Base-by-base conservation (phyloP, 148 eudicot species). In the Fagopyrum esculentum region DNA sequence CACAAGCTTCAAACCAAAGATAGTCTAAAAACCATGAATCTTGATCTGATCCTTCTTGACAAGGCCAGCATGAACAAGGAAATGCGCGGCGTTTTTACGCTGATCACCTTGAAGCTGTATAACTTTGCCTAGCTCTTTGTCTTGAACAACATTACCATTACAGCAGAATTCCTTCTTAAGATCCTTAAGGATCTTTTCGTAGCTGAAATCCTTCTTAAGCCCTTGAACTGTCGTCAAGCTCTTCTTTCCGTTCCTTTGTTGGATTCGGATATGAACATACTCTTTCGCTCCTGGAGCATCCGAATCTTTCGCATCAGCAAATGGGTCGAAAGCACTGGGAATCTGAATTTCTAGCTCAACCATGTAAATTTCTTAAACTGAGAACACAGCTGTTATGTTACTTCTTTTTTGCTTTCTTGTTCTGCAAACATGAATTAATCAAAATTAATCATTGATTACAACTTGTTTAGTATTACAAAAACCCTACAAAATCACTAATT, bases 81-180 rank as follows among this genome's bases (percentile, higher is more conserved):
- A 92, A 19, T 80, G 77, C 0, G 96, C 85, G 6, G 86, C 91
- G 43, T 92, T 90, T 86, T 87, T 92, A 19, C 98, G 83, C 86
- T 92, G 98, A 81, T 92, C 98, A 9, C 98, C 98, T 73, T 92
- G 98, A 2, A 92, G 91, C 76, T 92, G 98, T 3, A 92, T 92
- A 12, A 92, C 84, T 77, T 90, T 90, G 43, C 98, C 98, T 46
- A 92, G 82, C 75, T 86, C 89, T 47, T 90, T 90, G 68, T 92
- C 98, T 77, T 83, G 85, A 45, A 89, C 91, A 11, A 92, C 98
- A 75, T 83, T 90, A 1, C 98, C 98, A 74, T 92, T 92, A 68
- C 98, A 92, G 63, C 98, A 92, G 55, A 88, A 90, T 3, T 84
- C 90, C 54, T 90, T 90, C 83, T 92, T 92, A 3, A 92, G 83